Evolutionary conservation across 495 filamentous ascomycete genomes (phyloP).

Genomic region (Schizothecium vesticola): DNA sequence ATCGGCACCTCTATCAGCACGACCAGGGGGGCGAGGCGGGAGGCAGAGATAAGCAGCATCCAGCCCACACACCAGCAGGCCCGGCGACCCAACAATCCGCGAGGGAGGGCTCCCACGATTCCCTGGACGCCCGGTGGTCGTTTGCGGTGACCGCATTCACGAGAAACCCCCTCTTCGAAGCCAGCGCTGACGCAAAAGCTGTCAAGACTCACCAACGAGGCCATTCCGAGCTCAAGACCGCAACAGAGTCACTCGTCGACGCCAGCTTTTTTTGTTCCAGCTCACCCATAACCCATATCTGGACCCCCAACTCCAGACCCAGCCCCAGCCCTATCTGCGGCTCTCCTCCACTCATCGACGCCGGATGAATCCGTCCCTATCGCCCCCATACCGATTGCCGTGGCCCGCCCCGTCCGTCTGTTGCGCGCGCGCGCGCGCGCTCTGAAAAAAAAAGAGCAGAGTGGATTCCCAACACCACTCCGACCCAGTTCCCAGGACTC

Average conservation of each 20-base stretch:
- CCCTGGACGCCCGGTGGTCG: neutral
- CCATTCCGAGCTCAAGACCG: neutral
- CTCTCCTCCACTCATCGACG: neutral
- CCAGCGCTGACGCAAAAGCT: neutral
- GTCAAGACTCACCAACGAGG: neutral
- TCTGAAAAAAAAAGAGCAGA: neutral
- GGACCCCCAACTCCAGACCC: neutral
- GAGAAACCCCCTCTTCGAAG: neutral
- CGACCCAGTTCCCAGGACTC: neutral
- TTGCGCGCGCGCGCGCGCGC: neutral
- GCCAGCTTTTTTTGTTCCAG: neutral
- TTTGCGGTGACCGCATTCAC: neutral
- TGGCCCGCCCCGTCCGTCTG: neutral
- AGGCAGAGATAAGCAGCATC: neutral
- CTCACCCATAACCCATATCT: no score
- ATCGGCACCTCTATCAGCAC: neutral
- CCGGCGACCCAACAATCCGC: neutral
- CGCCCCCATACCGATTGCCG: neutral
- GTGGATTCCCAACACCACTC: neutral
- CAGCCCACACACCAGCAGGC: neutral
- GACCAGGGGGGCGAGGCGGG: neutral
- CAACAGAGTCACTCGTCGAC: neutral
- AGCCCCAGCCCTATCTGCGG: neutral
- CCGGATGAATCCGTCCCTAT: neutral
- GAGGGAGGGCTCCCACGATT: neutral